Percentiles rank a stretch among this genome's conserved stretches.
Evolutionary conservation across 129 eudicot species (phyloP).

Genomic region (Chrysanthemum makinoi): DNA sequence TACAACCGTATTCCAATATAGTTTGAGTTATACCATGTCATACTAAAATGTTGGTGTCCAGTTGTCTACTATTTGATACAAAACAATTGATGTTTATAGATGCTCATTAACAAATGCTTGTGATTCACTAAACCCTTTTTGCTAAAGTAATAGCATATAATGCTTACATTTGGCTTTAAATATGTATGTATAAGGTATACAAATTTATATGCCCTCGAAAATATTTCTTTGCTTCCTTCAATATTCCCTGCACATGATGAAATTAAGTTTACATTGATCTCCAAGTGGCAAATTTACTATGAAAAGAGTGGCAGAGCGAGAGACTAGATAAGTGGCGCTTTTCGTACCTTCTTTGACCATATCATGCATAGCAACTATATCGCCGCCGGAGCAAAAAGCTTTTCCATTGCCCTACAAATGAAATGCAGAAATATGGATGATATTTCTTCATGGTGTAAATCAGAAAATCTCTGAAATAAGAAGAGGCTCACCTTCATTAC

Average conservation of each 20-base stretch:
- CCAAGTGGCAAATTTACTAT: neutral
- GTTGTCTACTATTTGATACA: neutral
- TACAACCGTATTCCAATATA: neutral
- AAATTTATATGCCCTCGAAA: constrained; percentile 48
- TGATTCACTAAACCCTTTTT: neutral
- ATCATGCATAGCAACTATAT: constrained; percentile 52
- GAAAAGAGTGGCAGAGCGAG: too few relatives aligned
- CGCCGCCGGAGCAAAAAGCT: constrained; percentile 77
- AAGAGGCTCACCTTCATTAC: constrained; percentile 54
- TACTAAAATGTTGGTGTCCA: too few relatives aligned
- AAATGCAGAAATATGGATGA: constrained; percentile 6
- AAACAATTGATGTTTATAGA: neutral
- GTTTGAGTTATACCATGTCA: neutral
- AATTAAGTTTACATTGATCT: neutral
- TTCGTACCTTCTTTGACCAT: constrained; percentile 40
- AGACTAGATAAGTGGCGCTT: neutral
- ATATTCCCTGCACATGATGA: constrained; percentile 50
- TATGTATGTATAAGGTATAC: constrained; percentile 59
- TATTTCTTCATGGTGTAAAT: neutral
- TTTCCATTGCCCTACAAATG: constrained; percentile 67
- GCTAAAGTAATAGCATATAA: neutral
- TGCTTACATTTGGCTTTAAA: constrained; percentile 82
- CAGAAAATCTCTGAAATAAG: neutral
- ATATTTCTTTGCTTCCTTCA: constrained; percentile 65
- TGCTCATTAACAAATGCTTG: neutral